A percentile compares a stretch with the other conserved stretches of the same genome.
phyloP scores from a whole-genome alignment of 768 basidiomycete genomes.

The Panaeolus papilionaceus region DNA sequence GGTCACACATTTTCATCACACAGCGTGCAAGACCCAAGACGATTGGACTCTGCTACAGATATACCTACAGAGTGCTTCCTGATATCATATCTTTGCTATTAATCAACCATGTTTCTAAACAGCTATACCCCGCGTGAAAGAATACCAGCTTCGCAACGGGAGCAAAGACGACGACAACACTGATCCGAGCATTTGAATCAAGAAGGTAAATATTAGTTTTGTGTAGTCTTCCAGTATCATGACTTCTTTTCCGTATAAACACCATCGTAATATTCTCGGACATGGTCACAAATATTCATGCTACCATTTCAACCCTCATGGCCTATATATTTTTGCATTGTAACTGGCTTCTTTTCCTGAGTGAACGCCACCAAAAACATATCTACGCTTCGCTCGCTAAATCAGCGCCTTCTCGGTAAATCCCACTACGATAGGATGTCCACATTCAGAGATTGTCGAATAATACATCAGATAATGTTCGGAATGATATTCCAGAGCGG shows the following conservation, averaged over 20 bases:
- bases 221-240: background rate
- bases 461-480: background rate
- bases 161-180: background rate
- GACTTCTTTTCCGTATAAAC: constrained; percentile 4
- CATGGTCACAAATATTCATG: background rate
- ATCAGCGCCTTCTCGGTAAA: background rate
- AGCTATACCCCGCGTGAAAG: background rate
- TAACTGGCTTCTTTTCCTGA: constrained; percentile 7
- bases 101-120: background rate
- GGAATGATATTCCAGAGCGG: background rate
- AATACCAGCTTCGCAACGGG: background rate
- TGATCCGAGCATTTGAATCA: constrained; percentile 5
- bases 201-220: background rate
- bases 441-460: background rate
- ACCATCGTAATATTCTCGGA: constrained; percentile 8
- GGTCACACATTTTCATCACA: no score
- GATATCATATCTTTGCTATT: background rate
- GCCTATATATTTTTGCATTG: background rate
- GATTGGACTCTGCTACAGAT: no score
- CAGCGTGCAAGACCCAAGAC: no score
- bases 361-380: constrained; percentile 1
- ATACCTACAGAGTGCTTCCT: background rate
- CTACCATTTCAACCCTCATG: background rate
- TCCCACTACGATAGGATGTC: background rate
- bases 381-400: background rate